Conservation (phyloP, 1,284 basidiomycete species). For the Rhodotorula mucilaginosa region DNA sequence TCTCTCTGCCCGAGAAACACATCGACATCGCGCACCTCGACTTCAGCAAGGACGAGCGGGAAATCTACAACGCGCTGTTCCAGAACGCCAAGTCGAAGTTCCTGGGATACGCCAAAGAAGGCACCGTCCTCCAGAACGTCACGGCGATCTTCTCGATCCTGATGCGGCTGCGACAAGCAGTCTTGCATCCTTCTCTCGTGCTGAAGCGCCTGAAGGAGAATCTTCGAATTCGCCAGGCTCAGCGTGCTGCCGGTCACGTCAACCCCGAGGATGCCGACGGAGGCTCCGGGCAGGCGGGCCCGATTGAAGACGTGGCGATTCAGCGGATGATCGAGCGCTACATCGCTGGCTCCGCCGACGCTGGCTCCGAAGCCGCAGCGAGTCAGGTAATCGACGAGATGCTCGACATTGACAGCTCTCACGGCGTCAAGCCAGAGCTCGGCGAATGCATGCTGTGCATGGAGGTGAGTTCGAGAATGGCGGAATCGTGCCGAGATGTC, state of each 20-base stretch:
- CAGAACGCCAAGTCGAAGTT: constrained; percentile 39
- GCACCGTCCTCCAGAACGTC: constrained; percentile 46
- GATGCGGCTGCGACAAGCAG: constrained; percentile 51
- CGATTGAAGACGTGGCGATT: constrained; percentile 22
- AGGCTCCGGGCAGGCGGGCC: background rate
- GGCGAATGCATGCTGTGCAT: constrained; percentile 49
- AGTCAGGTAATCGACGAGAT: constrained; percentile 22
- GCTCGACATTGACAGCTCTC: constrained; percentile 20
- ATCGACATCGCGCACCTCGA: constrained; percentile 49
- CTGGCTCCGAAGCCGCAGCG: constrained; percentile 31
- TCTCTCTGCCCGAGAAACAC: constrained; percentile 82
- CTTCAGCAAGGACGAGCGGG: constrained; percentile 42
- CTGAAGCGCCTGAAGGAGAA: constrained; percentile 42
- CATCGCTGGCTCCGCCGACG: constrained; percentile 10
- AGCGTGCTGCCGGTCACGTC: constrained; percentile 12
- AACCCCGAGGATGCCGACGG: constrained; percentile 1
- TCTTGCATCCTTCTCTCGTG: constrained; percentile 51
- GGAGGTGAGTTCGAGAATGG: constrained; percentile 37
- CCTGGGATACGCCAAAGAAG: constrained; percentile 33
- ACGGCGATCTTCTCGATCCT: constrained; percentile 52
- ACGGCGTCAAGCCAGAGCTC: constrained; percentile 26
- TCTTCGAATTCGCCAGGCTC: constrained; percentile 5
- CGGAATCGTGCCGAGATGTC: no score
- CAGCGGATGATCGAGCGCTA: constrained; percentile 36
- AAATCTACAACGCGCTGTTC: constrained; percentile 47